Evolutionary conservation across 2,329 filamentous ascomycete genomes (phyloP), one percentile per base, ranked within the genome.

Genomic region (Podosphaera fusca): DNA sequence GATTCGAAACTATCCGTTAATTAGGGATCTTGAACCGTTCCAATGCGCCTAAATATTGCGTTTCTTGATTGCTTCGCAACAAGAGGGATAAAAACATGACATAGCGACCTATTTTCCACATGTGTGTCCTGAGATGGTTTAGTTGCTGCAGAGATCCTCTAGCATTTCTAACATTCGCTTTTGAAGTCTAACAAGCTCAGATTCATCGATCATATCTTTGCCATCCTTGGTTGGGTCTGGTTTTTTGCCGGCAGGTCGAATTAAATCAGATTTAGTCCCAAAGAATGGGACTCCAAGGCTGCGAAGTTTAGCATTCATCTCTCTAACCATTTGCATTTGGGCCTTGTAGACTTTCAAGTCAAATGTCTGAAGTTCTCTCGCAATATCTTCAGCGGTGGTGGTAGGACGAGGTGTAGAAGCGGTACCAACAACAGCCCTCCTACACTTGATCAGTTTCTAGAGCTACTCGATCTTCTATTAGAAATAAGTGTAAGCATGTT

Each of bases 301-400:
- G 58, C 76, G 76, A 52, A 85, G 66, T 60, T 79, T 77, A 1
- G 68, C 66, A 5, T 70, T 72, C 67, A 82, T 77, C 12, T 75
- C 74, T n/a, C 72, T 70, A 0, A 75, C 72, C 80, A 85, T 82
- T 9, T 76, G 70, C 46, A 68, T 68, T 55, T 76, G 75, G 2
- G 79, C 80, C 57, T 70, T 73, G 62, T 82, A 77, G 14, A 84
- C 77, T 64, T 84, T 84, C 56, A 69, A 67, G 61, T 84, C 79
- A 64, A 80, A 84, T 29, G 70, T 70, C 35, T 69, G 65, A 6
- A 84, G 67, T 65, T 84, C 81, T 53, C 72, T 70, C 38, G 73
- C 66, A 52, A 79, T 69, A 53, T 75, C 72, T 60, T 75, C 61
- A 0, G 63, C 60, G 29, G 52, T 61, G 7, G 61, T 64, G 36